Conservation (phyloP, 2,329 filamentous ascomycete genomes). For the Ampelomyces quisqualis region DNA sequence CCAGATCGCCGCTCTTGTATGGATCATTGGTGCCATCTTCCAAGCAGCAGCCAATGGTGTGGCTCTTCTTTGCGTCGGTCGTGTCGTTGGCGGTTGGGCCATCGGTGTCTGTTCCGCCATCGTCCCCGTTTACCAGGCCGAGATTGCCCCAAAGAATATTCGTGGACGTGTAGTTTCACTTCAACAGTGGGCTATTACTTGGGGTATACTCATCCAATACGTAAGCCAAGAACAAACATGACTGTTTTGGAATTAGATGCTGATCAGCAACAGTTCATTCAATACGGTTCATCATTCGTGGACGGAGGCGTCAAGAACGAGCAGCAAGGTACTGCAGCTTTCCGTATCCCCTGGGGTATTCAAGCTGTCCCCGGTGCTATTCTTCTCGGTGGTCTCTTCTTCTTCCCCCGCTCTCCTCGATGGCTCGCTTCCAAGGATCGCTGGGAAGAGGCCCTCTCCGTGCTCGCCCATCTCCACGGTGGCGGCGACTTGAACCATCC, state of each 20-base stretch:
- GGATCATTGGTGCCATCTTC: conserved; percentile 49
- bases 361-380: conserved; percentile 46
- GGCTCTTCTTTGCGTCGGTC: conserved; percentile 50
- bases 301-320: conserved; percentile 46
- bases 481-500: conserved; percentile 57
- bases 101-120: conserved; percentile 90
- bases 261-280: too few relatives aligned
- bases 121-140: conserved; percentile 89
- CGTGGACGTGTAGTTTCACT: conserved; percentile 62
- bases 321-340: conserved; percentile 48
- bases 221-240: background rate
- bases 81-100: conserved; percentile 80
- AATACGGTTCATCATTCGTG: conserved; percentile 62
- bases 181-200: conserved; percentile 71
- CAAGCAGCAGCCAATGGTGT: conserved; percentile 44
- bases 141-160: conserved; percentile 60
- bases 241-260: too few relatives aligned
- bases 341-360: conserved; percentile 48
- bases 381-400: conserved; percentile 45
- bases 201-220: conserved; percentile 66
- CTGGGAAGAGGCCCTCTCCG: conserved; percentile 64
- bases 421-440: conserved; percentile 69
- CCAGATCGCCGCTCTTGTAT: conserved; percentile 48
- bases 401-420: conserved; percentile 57
- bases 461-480: conserved; percentile 59